Evolutionary conservation across 352 stramenopile genomes (phyloP).

Genomic region (Phytophthora colocasiae): DNA sequence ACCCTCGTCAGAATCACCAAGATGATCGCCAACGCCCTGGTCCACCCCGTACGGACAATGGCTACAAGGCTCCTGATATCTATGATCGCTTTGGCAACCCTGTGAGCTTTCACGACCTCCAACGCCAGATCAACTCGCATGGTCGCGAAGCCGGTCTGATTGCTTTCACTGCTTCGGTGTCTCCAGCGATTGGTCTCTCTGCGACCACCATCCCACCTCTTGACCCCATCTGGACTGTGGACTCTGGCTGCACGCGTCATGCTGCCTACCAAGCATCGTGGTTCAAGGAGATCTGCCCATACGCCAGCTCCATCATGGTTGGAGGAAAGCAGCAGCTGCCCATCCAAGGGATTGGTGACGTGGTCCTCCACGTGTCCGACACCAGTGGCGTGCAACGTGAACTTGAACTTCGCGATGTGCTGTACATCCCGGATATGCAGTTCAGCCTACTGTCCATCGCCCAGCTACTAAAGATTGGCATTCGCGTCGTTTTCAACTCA

Average conservation of each 20-base stretch:
- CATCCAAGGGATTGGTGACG: constrained; percentile 13
- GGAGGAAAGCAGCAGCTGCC: constrained; percentile 13
- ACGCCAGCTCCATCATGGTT: constrained; percentile 12
- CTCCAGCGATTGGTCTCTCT: constrained; percentile 2
- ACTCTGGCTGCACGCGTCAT: constrained; percentile 16
- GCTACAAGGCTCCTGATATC: neutral
- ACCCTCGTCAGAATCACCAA: neutral
- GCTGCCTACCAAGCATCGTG: constrained; percentile 1
- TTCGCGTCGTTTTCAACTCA: constrained; percentile 8
- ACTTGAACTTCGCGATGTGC: constrained; percentile 4
- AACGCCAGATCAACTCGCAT: constrained; percentile 1
- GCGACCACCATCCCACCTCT: neutral
- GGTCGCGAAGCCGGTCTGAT: constrained; percentile 5
- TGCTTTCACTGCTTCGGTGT: constrained; percentile 1
- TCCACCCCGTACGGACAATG: neutral
- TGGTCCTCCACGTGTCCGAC: neutral
- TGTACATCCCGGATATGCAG: constrained; percentile 13
- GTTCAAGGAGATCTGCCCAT: constrained; percentile 13
- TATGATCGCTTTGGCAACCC: constrained; percentile 14
- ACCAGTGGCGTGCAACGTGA: neutral
- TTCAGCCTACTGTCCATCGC: constrained; percentile 19
- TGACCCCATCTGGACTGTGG: constrained; percentile 17
- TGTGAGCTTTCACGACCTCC: neutral
- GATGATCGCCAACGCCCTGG: neutral
- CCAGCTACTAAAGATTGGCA: neutral